Conservation (phyloP, 305 asterid genomes). For the Solanum hybrid region DNA sequence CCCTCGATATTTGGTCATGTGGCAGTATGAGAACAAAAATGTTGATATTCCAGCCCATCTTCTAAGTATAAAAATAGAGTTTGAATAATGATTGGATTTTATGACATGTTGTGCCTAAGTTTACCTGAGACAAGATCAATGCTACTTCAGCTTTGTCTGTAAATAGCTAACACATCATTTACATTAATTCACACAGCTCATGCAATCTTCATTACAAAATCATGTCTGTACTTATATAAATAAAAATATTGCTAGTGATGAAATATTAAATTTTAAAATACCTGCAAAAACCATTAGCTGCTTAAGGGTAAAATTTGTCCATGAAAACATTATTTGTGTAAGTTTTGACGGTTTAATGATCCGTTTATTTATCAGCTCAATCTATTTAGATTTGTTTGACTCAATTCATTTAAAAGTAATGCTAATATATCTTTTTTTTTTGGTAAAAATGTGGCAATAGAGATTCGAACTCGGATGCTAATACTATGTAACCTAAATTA, state of each 20-base stretch:
- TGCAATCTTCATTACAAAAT: neutral
- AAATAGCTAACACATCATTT: neutral
- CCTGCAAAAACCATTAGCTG: neutral
- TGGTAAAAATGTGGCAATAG: too few species aligned
- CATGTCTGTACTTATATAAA: neutral
- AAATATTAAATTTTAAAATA: neutral
- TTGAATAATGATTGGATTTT: neutral
- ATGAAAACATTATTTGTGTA: neutral
- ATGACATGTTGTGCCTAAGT: neutral
- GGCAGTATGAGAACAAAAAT: neutral
- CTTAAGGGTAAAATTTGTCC: neutral
- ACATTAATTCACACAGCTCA: conserved; percentile 2
- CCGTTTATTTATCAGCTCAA: neutral
- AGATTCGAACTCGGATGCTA: too few species aligned
- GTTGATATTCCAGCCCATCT: neutral
- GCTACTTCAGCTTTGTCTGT: neutral
- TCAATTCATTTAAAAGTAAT: neutral
- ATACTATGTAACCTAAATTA: neutral
- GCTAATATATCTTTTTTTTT: too few species aligned
- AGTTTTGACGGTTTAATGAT: neutral
- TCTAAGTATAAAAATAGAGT: neutral
- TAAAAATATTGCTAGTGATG: neutral
- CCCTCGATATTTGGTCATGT: neutral
- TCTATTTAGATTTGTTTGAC: neutral
- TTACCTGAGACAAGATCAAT: neutral